Conservation (phyloP, 345 rosid genomes). For the Dipteronia dyeriana region DNA sequence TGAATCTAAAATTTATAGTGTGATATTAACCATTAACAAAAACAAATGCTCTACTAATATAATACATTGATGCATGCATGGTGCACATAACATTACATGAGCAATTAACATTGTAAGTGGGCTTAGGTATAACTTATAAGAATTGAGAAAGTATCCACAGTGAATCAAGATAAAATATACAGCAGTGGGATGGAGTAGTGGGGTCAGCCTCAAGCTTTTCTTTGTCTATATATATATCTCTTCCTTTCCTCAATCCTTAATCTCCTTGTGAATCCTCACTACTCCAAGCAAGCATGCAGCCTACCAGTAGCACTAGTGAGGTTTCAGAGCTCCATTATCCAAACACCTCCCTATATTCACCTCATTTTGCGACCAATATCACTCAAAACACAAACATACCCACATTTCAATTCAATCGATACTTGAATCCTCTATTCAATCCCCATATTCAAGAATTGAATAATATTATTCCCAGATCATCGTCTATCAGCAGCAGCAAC, state of each 20-base stretch:
- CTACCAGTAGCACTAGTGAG: conserved; percentile 27
- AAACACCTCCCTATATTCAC: conserved; percentile 45
- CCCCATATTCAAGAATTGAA: conserved; percentile 39
- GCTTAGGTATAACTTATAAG: too few relatives aligned
- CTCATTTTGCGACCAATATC: conserved; percentile 33
- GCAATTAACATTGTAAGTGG: too few relatives aligned
- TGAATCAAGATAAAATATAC: too few relatives aligned
- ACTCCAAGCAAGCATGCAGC: conserved; percentile 46
- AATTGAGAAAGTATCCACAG: too few relatives aligned
- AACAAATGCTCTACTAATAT: too few relatives aligned
- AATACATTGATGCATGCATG: too few relatives aligned
- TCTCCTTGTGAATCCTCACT: conserved; percentile 18
- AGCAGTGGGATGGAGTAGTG: conserved; percentile 10
- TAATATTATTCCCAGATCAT: conserved; percentile 18
- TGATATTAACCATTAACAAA: too few relatives aligned
- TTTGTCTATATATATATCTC: conserved; percentile 54
- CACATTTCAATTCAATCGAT: conserved; percentile 34
- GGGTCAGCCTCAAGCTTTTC: conserved; percentile 49
- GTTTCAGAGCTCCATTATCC: too few relatives aligned
- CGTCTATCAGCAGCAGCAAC: conserved; percentile 68
- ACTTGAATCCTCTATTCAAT: conserved; percentile 32
- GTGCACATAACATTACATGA: too few relatives aligned
- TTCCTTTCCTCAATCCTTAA: conserved; percentile 31
- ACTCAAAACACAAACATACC: conserved; percentile 30
- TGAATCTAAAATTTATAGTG: too few relatives aligned